Conservation (phyloP, 345 rosid genomes). For the Eucalyptus pauciflora region DNA sequence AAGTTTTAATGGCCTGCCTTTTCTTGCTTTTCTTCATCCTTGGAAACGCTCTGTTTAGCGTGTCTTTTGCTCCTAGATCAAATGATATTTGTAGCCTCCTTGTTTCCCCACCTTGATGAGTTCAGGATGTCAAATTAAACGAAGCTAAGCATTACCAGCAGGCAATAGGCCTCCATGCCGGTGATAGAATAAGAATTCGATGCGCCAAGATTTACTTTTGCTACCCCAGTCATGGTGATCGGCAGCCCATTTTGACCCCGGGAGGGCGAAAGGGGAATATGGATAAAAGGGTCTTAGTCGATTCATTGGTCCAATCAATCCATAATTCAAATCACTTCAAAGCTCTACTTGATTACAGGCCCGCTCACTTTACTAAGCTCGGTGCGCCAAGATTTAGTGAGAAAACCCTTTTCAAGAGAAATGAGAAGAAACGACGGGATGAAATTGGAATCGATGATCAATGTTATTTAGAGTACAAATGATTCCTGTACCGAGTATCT, state of each 20-base stretch:
- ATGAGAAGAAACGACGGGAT: accelerated
- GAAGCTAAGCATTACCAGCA: neutral
- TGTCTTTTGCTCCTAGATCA: neutral
- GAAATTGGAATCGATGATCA: neutral
- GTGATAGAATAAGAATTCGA: neutral
- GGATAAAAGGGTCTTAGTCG: neutral
- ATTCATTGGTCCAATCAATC: neutral
- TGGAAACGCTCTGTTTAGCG: neutral
- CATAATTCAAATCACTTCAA: neutral
- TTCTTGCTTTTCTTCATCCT: neutral
- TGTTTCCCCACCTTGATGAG: neutral
- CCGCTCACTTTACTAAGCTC: neutral
- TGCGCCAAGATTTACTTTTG: neutral
- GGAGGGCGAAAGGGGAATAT: neutral
- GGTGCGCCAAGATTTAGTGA: neutral
- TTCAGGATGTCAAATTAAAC: neutral
- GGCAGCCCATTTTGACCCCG: neutral
- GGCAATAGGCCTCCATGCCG: neutral
- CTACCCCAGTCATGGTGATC: neutral
- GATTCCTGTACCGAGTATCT: neutral
- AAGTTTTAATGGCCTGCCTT: neutral
- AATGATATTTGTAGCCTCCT: neutral
- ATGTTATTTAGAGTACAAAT: neutral
- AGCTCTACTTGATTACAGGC: neutral
- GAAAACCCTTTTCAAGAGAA: neutral